Evolutionary conservation across 192 early-diverging fungal species (phyloP).

Genomic region (Podila verticillata): DNA sequence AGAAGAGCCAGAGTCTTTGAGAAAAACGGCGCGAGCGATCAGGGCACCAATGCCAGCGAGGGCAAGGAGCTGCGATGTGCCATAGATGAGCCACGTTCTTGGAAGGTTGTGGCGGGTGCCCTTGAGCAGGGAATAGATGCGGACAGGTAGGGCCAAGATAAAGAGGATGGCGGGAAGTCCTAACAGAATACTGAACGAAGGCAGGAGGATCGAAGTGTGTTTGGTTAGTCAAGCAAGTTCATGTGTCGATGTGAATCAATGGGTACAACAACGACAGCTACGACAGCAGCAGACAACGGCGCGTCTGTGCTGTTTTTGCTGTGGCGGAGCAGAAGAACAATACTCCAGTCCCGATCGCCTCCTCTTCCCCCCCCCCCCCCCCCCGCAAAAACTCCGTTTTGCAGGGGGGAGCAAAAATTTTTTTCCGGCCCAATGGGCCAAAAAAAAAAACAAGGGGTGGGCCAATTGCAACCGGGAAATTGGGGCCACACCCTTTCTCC

Average conservation of each 20-base stretch:
- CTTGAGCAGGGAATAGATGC: neutral
- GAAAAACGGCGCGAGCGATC: slow-evolving; percentile 6
- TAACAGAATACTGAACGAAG: slow-evolving; percentile 12
- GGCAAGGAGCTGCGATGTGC: slow-evolving; percentile 18
- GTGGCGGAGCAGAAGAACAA: too few relatives aligned
- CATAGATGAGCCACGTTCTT: slow-evolving; percentile 20
- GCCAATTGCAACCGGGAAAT: too few relatives aligned
- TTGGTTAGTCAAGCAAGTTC: neutral
- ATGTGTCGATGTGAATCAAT: neutral
- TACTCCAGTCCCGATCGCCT: too few relatives aligned
- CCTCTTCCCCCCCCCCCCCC: too few relatives aligned
- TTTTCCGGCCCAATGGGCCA: too few relatives aligned
- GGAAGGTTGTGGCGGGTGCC: slow-evolving; percentile 19
- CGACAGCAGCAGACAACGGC: neutral
- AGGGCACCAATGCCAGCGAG: slow-evolving; percentile 6
- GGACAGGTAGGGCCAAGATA: slow-evolving; percentile 3
- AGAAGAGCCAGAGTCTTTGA: slow-evolving; percentile 8
- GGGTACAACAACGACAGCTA: neutral
- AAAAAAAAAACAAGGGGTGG: too few relatives aligned
- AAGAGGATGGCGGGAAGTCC: slow-evolving; percentile 20
- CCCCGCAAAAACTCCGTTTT: too few relatives aligned
- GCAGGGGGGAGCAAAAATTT: too few relatives aligned
- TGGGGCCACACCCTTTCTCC: too few relatives aligned
- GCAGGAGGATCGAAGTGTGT: neutral
- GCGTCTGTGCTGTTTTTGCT: too few relatives aligned